Base-by-base conservation (phyloP, 179 eudicot genomes). In the Gypsophila paniculata region DNA sequence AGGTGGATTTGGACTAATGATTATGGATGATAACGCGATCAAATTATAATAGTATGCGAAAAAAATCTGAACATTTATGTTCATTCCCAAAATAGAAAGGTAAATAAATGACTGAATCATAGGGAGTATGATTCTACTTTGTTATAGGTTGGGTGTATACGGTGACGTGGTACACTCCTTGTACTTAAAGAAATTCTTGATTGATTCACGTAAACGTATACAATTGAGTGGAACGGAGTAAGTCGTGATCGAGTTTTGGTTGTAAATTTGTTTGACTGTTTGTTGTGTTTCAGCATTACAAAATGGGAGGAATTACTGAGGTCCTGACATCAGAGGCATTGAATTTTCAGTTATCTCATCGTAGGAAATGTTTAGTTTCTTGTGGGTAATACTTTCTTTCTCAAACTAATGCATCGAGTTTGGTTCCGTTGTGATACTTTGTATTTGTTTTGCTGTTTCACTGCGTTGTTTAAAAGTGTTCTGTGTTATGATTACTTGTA, bases 241-340 rank as follows among this genome's bases (percentile, higher is more conserved):
- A 29, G 34, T 29, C 34, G 4, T 29, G 34, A 29, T 4, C 34
- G 34, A 29, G 1, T 29, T 29, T 29, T 44, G 69, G 51, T 49
- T 7, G 57, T n/a, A 0, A 65, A 2, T 39, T 25, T 29, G 34
- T 69, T 23, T 77, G 36, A 14, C 8, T 77, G 19, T 44, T 14
- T 68, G 23, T 26, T 74, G 54, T 74, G 77, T 74, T 78, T 74
- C 75, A 79, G 78, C 72, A 58, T 58, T 46, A 68, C 64, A 70
- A 19, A 63, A 32, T 49, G 72, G 59, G 73, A 74, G 55, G 66
- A 58, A 65, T 74, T 15, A 58, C 61, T 36, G 68, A 71, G 13
- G 69, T 38, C 26, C 61, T 75, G 72, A 36, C 34, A 23, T 71
- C 60, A 71, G 19, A 79, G 65, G 72, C 75, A 74, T 61, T 70